Conservation (phyloP, 176 grass and related monocot species). For the Carex cristatella region DNA sequence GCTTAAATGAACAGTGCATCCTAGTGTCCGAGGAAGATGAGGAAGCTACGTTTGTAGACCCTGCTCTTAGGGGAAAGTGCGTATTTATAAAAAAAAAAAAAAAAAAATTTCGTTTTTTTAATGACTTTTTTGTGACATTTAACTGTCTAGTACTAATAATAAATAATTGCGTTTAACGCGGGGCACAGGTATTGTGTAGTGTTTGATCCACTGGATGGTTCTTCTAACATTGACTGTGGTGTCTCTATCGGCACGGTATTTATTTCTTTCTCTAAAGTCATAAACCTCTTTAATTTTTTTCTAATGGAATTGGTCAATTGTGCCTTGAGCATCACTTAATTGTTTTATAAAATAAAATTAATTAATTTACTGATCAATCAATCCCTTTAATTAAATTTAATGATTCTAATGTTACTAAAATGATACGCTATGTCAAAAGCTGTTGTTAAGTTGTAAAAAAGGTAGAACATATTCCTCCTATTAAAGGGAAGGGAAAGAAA, state of each 20-base stretch:
- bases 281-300: background rate
- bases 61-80: constrained; percentile 65
- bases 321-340: background rate
- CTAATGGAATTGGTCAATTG: background rate
- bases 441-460: constrained; percentile 2
- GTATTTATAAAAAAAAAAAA: background rate
- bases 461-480: constrained; percentile 10
- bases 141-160: background rate
- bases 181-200: constrained; percentile 71
- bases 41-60: constrained; percentile 87
- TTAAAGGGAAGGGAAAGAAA: background rate
- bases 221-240: constrained; percentile 97
- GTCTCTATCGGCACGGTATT: constrained; percentile 97
- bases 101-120: background rate
- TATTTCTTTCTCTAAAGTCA: constrained; percentile 8
- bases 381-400: background rate
- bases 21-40: constrained; percentile 97
- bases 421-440: background rate
- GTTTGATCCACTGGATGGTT: constrained; percentile 96
- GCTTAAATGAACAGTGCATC: constrained; percentile 41
- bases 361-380: background rate
- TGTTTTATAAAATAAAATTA: background rate
- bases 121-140: background rate
- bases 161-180: background rate
- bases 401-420: background rate